A percentile compares a stretch with the other conserved stretches of the same genome.
phyloP scores from a whole-genome alignment of 768 basidiomycete species.

The Mrakia hoshinonis region DNA sequence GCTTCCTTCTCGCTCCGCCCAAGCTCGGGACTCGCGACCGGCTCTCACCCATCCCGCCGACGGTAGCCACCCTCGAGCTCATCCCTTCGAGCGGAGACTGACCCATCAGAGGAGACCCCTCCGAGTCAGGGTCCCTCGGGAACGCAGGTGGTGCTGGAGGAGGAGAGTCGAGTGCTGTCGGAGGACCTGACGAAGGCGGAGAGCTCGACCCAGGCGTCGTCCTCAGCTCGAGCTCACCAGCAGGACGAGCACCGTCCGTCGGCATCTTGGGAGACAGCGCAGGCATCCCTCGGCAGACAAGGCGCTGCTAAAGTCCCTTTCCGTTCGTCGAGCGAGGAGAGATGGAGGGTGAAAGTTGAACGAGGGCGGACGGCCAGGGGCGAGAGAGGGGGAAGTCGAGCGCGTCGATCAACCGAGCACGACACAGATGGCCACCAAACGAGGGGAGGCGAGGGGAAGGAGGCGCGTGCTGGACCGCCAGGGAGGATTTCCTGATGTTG shows the following conservation, averaged over 20 bases:
- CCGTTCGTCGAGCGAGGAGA: no score
- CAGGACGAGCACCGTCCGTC: neutral
- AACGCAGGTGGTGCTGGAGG: neutral
- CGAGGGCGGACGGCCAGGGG: no score
- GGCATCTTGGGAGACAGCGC: neutral
- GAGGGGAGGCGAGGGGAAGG: no score
- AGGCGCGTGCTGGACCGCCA: no score
- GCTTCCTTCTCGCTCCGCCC: no score
- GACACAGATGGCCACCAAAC: no score
- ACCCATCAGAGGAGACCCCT: neutral
- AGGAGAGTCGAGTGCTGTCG: neutral
- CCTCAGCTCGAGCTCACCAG: neutral
- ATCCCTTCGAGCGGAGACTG: neutral
- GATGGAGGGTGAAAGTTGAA: no score
- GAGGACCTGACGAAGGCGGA: neutral
- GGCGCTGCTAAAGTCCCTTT: no score
- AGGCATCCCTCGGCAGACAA: neutral
- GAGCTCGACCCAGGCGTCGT: constrained; percentile 6
- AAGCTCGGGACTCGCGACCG: neutral
- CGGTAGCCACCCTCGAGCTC: neutral
- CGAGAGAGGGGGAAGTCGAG: no score
- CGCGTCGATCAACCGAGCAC: no score
- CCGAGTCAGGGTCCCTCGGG: neutral
- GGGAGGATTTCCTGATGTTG: no score
- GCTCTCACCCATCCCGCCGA: neutral